Base-by-base conservation (phyloP, 2,329 filamentous ascomycete genomes). In the Achaetomium macrosporum region DNA sequence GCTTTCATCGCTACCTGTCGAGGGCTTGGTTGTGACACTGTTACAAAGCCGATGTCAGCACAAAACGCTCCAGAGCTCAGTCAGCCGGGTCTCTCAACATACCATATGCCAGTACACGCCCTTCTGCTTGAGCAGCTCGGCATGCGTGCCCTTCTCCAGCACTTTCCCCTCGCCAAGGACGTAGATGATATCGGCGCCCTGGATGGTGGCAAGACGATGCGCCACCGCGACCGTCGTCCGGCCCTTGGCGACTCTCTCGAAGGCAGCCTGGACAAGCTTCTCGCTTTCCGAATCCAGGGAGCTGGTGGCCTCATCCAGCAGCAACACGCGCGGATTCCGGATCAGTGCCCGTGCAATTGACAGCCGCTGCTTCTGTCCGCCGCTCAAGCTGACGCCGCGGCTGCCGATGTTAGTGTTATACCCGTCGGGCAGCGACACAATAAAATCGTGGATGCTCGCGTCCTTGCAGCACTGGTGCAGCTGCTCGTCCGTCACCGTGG, bases 181-280 rank as follows among this genome's bases (percentile, higher is more conserved):
- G 61, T 88, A 89, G 40, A 91, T 91, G n/a, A 84, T 72, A 65
- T 92, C 84, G 1, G 87, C 86, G 60, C 90, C 85, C 66, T 88
- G 87, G 17, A 91, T 83, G 12, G 86, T 92, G 0, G 84, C 84
- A 45, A 92, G 73, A 13, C 88, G 76, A 66, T 92, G 88, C 1
- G 88, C 88, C 11, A 93, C 87, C 2, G 87, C 86, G 3, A 93
- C 74, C 56, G 87, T 88, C 2, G 88, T 83, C 8, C 78, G 71
- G 2, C 78, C 79, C 57, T 75, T 74, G 3, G 76, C 76, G 0
- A 81, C 82, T 40, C 74, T 74, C 71, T 89, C 84, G 63, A 91
- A 82, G 0, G 86, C 85, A 1, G 72, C 73, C 66, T 91, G 80
- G 4, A 83, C 79, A n/a, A 82, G 71, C 64, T 78, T 75, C 66